Base-by-base conservation (phyloP, 2,329 filamentous ascomycete species). In the Arthrobotrys megalospora region DNA sequence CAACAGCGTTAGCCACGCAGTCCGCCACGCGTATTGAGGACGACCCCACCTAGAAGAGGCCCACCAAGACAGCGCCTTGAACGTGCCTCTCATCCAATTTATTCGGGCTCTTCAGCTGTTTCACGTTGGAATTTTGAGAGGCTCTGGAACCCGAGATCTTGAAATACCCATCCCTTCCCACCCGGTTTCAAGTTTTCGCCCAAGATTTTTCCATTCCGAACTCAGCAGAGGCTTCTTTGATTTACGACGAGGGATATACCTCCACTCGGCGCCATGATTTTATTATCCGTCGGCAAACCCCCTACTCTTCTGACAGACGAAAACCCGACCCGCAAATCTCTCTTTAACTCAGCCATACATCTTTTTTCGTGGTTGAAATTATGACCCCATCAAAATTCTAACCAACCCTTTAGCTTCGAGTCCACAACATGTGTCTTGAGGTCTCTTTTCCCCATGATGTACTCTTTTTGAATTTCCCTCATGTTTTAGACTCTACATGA, bases 1-100 rank as follows among this genome's bases (percentile, higher is more conserved):
- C 73, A 80, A 52, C 34, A 43, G 55, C 67, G 60, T 21, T 69
- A 76, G 72, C 36, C 64, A 48, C 63, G 58, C n/a, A 19, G 8
- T 24, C n/a, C 36, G 8, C 53, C 53, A 8, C 11, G 16, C 19
- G 16, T 16, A 10, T 16, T 16, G 1, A 48, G 19, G 6, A 38
- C 6, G 8, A 10, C 41, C 41, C 50, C 16, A 41, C 32, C 50
- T 12, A 34, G 4, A 38, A 19, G 7, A 58, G 8, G n/a, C 3
- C n/a, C 19, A 41, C 24, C 24, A 28, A 28, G 24, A 28, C 24
- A 28, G 24, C 52, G n/a, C 5, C n/a, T 41, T 41, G 7, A 10
- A 11, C 14, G 38, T 28, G 32, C 52, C 16, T 58, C 52, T 12
- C 48, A 14, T 16, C 41, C 41, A 16, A 45, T 32, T 6, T 32